Base-by-base conservation (phyloP, 192 early-diverging fungal genomes). In the Entomortierella beljakovae region DNA sequence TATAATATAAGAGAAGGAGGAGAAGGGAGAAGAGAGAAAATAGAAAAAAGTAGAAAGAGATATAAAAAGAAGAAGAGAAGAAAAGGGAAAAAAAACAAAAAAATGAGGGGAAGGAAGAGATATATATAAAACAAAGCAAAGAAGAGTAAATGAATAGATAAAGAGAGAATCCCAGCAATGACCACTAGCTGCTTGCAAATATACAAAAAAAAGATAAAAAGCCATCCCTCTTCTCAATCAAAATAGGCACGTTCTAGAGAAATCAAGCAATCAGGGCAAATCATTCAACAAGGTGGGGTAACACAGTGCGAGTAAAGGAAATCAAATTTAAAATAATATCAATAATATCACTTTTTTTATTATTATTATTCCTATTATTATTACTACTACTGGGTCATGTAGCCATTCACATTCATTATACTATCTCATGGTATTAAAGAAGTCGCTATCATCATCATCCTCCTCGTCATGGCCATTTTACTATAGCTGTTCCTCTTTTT, bases 161-260 rank as follows among this genome's bases (percentile, higher is more conserved):
- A 23, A 1, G 37, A 62, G 35, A 42, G 32, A 29, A 56, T 28
- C n/a, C n/a, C n/a, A n/a, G n/a, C n/a, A n/a, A n/a, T n/a, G n/a
- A n/a, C n/a, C n/a, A n/a, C n/a, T n/a, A n/a, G n/a, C n/a, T n/a
- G n/a, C n/a, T n/a, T n/a, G n/a, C n/a, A n/a, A n/a, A 29, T 5
- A 18, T 23, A 69, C 31, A 32, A 34, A 13, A 62, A 29, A 51
- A 48, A 51, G 26, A 34, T 32, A 62, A 34, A 49, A 28, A 13
- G 43, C 20, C 2, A 32, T 43, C 28, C 28, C 26, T 25, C n/a
- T 40, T 20, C 38, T 25, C 26, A 16, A 20, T 26, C 59, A 26
- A 29, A 34, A 32, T 32, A 57, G 16, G 54, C 32, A 64, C 53
- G 63, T 65, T 65, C 63, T 28, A 33, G 61, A 15, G 46, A 23